Conservation (phyloP, 2,329 filamentous ascomycete genomes). For the Scedosporium apiospermum region DNA sequence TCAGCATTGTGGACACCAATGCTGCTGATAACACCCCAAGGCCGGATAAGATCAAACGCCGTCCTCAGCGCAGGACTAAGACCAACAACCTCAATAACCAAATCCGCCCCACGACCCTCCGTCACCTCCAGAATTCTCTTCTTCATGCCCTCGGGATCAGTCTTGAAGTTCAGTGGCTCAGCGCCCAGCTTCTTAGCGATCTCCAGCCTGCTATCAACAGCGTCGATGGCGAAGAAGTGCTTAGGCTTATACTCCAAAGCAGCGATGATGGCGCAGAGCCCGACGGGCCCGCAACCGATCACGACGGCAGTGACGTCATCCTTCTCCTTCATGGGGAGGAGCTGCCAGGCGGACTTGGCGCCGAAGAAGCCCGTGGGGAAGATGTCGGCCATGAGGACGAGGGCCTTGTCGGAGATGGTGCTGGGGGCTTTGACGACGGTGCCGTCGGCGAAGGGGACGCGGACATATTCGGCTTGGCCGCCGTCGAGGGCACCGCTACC, state of each 20-base stretch:
- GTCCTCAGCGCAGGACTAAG: slow-evolving; percentile 55
- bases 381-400: slow-evolving; percentile 10
- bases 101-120: slow-evolving; percentile 71
- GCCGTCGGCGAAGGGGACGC: slow-evolving; percentile 60
- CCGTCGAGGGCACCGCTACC: slow-evolving; percentile 30
- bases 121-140: slow-evolving; percentile 62
- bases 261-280: slow-evolving; percentile 56
- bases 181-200: slow-evolving; percentile 62
- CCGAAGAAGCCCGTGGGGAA: slow-evolving; percentile 10
- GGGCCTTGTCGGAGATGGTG: slow-evolving; percentile 6
- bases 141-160: slow-evolving; percentile 52
- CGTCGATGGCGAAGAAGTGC: slow-evolving; percentile 65
- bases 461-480: slow-evolving; percentile 78
- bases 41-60: slow-evolving; percentile 56
- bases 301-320: slow-evolving; percentile 3
- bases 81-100: slow-evolving; percentile 66
- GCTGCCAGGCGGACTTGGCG: slow-evolving; percentile 4
- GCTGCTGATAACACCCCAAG: slow-evolving; percentile 59
- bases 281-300: slow-evolving; percentile 6
- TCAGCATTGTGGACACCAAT: slow-evolving; percentile 64
- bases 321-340: background rate
- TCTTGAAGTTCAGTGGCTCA: slow-evolving; percentile 68
- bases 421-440: slow-evolving; percentile 1
- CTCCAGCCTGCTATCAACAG: slow-evolving; percentile 59
- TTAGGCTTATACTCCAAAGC: slow-evolving; percentile 62